phyloP scores from a whole-genome alignment of 495 filamentous ascomycete genomes.

The Penicillium roqueforti region DNA sequence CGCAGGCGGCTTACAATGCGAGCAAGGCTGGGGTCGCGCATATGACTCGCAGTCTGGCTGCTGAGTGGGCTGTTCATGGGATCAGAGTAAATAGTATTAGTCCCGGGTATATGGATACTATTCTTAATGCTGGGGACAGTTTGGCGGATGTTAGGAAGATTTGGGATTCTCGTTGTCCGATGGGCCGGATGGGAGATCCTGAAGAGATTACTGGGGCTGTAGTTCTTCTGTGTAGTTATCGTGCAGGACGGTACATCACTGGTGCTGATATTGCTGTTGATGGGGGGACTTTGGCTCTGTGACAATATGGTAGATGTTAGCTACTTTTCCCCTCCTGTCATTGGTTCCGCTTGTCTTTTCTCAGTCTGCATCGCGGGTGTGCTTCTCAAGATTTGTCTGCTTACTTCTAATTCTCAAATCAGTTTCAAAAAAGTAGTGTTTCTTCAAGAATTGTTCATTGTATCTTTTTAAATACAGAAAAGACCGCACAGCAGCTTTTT shows the following conservation, averaged over 20 bases:
- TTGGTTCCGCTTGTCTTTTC: no score
- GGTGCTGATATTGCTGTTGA: slow-evolving; percentile 63
- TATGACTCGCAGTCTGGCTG: slow-evolving; percentile 58
- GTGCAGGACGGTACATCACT: slow-evolving; percentile 72
- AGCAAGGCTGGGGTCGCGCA: slow-evolving; percentile 61
- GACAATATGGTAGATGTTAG: slow-evolving; percentile 21
- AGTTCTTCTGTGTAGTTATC: slow-evolving; percentile 65
- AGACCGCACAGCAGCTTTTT: neutral
- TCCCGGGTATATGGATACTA: slow-evolving; percentile 78
- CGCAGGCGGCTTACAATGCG: slow-evolving; percentile 66
- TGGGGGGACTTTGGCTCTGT: slow-evolving; percentile 37
- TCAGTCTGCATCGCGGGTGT: no score
- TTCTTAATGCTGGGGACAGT: slow-evolving; percentile 51
- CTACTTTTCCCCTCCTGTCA: neutral
- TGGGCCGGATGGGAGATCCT: slow-evolving; percentile 64
- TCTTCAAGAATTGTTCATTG: neutral
- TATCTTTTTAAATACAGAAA: neutral
- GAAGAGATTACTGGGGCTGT: slow-evolving; percentile 77
- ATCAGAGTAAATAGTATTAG: slow-evolving; percentile 67
- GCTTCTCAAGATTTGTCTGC: no score
- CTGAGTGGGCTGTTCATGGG: slow-evolving; percentile 59
- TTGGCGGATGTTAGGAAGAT: slow-evolving; percentile 61
- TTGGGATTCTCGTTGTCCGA: slow-evolving; percentile 72
- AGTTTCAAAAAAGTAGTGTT: neutral
- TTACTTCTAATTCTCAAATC: no score